A percentile compares a stretch with the other conserved stretches of the same genome.
phyloP scores from a whole-genome alignment of 2,329 filamentous ascomycete genomes.

The Fusarium hostae region DNA sequence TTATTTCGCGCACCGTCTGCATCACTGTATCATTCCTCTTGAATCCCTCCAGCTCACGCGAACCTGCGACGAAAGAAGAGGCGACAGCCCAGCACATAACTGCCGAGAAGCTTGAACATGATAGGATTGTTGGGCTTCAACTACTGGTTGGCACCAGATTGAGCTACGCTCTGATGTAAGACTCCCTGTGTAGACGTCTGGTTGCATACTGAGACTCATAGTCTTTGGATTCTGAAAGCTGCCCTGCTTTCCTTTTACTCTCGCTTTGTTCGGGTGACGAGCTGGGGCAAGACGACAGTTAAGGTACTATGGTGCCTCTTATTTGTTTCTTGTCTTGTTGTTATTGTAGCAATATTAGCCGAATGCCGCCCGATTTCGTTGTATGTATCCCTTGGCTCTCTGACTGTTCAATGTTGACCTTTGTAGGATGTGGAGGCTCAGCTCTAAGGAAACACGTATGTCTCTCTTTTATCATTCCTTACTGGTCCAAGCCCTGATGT shows the following conservation, averaged over 20 bases:
- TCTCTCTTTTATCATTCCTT: background rate
- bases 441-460: background rate
- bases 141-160: constrained; percentile 40
- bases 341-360: constrained; percentile 37
- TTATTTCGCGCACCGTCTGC: constrained; percentile 38
- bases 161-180: constrained; percentile 42
- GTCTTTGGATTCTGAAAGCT: constrained; percentile 44
- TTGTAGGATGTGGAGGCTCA: constrained; percentile 21
- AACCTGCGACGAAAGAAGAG: constrained; percentile 4
- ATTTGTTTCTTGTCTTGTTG: constrained; percentile 31
- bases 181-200: background rate
- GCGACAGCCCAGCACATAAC: constrained; percentile 20
- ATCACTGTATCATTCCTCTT: constrained; percentile 39
- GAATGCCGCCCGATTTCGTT: constrained; percentile 42
- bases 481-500: background rate
- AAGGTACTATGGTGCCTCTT: constrained; percentile 36
- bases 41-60: constrained; percentile 34
- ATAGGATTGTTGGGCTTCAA: constrained; percentile 33
- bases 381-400: background rate
- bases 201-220: background rate
- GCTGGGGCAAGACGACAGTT: constrained; percentile 30
- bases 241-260: constrained; percentile 45
- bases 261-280: constrained; percentile 38
- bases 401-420: background rate
- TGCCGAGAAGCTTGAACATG: constrained; percentile 16